These are phyloP conservation scores for Miscanthus sacchariflorus DNA, from an alignment of 202 grass and related monocot genomes.

Conservation along the genomic window DNA sequence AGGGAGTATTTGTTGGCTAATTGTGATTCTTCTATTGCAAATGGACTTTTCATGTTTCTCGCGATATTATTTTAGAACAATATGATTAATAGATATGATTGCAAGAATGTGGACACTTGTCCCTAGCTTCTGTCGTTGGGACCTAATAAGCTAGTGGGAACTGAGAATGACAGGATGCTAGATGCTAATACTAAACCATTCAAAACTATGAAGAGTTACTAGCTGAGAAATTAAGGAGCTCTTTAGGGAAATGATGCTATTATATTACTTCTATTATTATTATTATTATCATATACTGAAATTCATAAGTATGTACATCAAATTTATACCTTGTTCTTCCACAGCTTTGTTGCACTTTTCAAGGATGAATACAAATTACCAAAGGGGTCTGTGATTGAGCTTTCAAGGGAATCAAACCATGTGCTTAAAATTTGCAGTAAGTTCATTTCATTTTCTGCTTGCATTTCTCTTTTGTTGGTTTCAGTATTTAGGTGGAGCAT, in stretches of 20 bases:
- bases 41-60: constrained; percentile 3
- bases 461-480: neutral
- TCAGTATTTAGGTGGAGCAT: neutral
- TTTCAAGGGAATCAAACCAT: constrained; percentile 83
- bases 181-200: neutral
- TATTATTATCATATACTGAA: neutral
- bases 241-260: constrained; percentile 27
- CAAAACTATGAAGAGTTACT: neutral
- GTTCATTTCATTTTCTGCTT: constrained; percentile 20
- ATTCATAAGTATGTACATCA: constrained; percentile 7
- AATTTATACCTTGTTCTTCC: constrained; percentile 29
- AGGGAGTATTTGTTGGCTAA: neutral
- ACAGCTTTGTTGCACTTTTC: constrained; percentile 90
- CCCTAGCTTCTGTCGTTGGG: neutral
- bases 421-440: constrained; percentile 93
- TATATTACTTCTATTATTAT: neutral
- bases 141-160: neutral
- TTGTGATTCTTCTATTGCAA: constrained; percentile 3
- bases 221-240: constrained; percentile 10
- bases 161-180: neutral
- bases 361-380: constrained; percentile 93
- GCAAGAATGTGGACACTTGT: neutral
- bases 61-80: neutral
- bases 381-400: constrained; percentile 90
- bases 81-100: neutral